Evolutionary conservation across 345 rosid genomes (phyloP).

Genomic region (Murraya paniculata): DNA sequence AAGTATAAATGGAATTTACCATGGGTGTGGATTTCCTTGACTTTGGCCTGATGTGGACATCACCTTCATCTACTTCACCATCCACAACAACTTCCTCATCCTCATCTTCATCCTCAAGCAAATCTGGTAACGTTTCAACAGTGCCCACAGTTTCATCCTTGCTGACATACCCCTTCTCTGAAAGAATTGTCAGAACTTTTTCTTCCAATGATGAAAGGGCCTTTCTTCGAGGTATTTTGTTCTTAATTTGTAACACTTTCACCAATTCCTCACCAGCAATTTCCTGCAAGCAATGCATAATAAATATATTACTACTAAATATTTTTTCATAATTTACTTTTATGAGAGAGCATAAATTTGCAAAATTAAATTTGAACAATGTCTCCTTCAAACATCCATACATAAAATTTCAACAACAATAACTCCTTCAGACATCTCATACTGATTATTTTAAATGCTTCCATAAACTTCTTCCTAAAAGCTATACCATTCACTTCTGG

Average conservation of each 20-base stretch:
- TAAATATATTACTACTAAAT: background rate
- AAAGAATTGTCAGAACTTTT: slow-evolving; percentile 64
- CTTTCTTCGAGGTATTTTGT: slow-evolving; percentile 88
- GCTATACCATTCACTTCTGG: background rate
- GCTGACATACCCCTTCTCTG: slow-evolving; percentile 85
- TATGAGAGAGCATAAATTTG: background rate
- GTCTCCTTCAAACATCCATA: background rate
- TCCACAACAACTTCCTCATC: slow-evolving; percentile 96
- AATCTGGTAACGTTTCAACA: slow-evolving; percentile 58
- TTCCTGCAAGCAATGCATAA: slow-evolving; percentile 48
- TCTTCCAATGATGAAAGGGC: slow-evolving; percentile 83
- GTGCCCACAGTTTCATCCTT: slow-evolving; percentile 49
- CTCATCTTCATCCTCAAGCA: slow-evolving; percentile 88
- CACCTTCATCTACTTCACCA: slow-evolving; percentile 99
- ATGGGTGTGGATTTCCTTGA: slow-evolving; percentile 64
- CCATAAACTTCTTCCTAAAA: background rate
- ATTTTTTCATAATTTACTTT: no score
- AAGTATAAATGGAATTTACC: slow-evolving; percentile 42
- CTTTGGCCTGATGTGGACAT: slow-evolving; percentile 86
- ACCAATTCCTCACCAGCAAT: slow-evolving; percentile 80
- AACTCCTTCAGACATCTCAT: background rate
- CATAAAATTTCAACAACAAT: background rate
- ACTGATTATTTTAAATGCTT: background rate
- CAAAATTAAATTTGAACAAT: background rate
- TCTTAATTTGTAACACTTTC: slow-evolving; percentile 69